Conservation (phyloP, 2,329 filamentous ascomycete species). For the Huntiella abstrusa region DNA sequence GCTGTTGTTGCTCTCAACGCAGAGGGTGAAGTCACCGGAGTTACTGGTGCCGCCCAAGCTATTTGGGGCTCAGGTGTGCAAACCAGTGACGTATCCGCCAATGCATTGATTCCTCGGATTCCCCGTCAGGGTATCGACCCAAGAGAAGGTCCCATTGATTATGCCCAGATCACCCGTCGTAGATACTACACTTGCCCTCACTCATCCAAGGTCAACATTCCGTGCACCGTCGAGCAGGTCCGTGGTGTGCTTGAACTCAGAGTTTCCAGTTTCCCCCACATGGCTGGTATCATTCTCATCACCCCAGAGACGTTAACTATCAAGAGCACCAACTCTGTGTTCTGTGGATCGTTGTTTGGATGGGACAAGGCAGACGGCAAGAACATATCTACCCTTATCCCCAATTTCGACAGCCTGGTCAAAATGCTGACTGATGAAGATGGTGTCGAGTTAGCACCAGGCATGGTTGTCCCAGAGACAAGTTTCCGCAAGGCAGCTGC, state of each 20-base stretch:
- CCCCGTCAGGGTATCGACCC: constrained; percentile 56
- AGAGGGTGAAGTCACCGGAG: constrained; percentile 50
- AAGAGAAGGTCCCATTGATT: constrained; percentile 56
- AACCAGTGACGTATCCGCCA: constrained; percentile 52
- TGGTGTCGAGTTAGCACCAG: constrained; percentile 63
- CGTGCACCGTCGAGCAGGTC: constrained; percentile 60
- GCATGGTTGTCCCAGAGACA: constrained; percentile 93
- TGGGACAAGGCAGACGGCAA: constrained; percentile 68
- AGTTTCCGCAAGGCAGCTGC: constrained; percentile 82
- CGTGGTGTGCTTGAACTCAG: constrained; percentile 53
- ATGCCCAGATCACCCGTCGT: constrained; percentile 50
- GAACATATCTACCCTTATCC: constrained; percentile 62
- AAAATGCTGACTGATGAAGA: constrained; percentile 73
- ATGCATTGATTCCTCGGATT: constrained; percentile 61
- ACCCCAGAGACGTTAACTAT: constrained; percentile 61
- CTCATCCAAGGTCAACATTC: constrained; percentile 59
- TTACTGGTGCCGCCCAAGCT: constrained; percentile 56
- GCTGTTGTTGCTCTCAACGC: constrained; percentile 61
- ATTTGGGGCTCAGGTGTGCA: constrained; percentile 68
- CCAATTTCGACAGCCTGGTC: constrained; percentile 70
- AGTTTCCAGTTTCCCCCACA: constrained; percentile 88
- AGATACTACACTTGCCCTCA: constrained; percentile 77
- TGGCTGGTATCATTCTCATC: constrained; percentile 88
- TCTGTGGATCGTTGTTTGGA: constrained; percentile 82
- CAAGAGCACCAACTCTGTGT: constrained; percentile 86